These are phyloP conservation scores for Borovskyia barvae DNA, from an alignment of 208 protist species.

Conservation along the genomic window DNA sequence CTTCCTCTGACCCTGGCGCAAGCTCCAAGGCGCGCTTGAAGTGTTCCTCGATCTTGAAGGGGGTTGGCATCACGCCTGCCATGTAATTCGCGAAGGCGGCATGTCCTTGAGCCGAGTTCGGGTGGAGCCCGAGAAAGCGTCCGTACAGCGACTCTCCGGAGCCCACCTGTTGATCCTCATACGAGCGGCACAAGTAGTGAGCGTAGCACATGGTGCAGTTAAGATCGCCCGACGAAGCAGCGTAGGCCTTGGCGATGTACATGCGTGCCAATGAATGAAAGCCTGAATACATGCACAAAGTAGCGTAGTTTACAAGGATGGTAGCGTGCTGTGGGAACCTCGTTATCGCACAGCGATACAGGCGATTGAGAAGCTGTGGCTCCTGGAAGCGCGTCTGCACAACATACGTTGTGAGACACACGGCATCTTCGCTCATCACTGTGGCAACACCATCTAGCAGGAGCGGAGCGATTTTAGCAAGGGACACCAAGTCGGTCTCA, in stretches of 20 bases:
- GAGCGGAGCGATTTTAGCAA: constrained; percentile 29
- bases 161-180: constrained; percentile 34
- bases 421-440: constrained; percentile 57
- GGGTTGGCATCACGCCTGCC: constrained; percentile 53
- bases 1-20: constrained; percentile 38
- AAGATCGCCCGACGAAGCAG: constrained; percentile 46
- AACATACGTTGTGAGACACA: constrained; percentile 62
- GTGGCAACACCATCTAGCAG: constrained; percentile 53
- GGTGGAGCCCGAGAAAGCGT: constrained; percentile 38
- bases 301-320: constrained; percentile 79
- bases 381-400: constrained; percentile 64
- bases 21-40: constrained; percentile 63
- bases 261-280: constrained; percentile 56
- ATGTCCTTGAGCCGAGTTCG: constrained; percentile 28
- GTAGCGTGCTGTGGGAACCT: constrained; percentile 57
- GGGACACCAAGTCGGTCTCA: background rate
- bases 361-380: constrained; percentile 55
- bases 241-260: constrained; percentile 65
- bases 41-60: constrained; percentile 41
- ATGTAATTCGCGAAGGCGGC: constrained; percentile 70
- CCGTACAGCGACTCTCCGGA: constrained; percentile 51
- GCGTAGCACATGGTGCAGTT: constrained; percentile 69
- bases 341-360: constrained; percentile 55
- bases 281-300: constrained; percentile 62
- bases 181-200: constrained; percentile 58